These are phyloP conservation scores for Chamaecrista fasciculata DNA, from an alignment of 306 rosid species.

Conservation along the genomic window DNA sequence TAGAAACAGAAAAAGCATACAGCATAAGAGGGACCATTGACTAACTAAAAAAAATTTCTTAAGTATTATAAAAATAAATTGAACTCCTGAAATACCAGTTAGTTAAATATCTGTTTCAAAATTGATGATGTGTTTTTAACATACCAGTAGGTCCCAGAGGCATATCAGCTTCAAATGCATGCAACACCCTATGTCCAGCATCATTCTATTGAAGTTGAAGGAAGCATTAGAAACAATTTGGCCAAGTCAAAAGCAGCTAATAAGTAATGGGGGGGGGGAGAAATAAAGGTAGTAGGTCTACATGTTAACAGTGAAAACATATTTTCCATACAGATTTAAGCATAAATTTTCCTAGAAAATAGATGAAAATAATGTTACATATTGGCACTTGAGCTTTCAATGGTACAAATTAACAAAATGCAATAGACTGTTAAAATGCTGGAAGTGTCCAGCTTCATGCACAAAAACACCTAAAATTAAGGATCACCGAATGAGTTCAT, in stretches of 20 bases:
- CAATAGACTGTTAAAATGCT: slow-evolving; percentile 7
- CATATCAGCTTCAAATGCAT: slow-evolving; percentile 59
- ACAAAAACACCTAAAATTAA: slow-evolving; percentile 1
- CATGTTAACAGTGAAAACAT: neutral
- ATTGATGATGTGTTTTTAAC: slow-evolving; percentile 30
- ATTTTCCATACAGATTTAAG: neutral
- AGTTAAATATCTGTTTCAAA: neutral
- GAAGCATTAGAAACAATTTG: slow-evolving; percentile 32
- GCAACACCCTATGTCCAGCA: slow-evolving; percentile 48
- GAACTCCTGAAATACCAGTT: slow-evolving; percentile 1
- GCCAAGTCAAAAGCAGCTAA: slow-evolving; percentile 15
- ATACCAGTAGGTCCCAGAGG: slow-evolving; percentile 56
- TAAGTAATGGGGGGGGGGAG: neutral
- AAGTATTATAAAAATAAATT: no score
- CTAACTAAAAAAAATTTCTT: no score
- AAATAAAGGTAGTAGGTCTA: slow-evolving; percentile 12
- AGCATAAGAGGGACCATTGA: slow-evolving; percentile 28
- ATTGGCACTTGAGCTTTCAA: neutral
- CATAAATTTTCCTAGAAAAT: neutral
- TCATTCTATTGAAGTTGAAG: slow-evolving; percentile 46
- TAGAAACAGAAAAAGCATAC: slow-evolving; percentile 39
- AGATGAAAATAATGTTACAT: neutral
- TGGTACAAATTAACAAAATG: neutral
- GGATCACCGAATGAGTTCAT: slow-evolving; percentile 12
- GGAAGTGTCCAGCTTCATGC: neutral